Base-by-base conservation (phyloP, 2,329 filamentous ascomycete species). In the Diaporthe velutina region DNA sequence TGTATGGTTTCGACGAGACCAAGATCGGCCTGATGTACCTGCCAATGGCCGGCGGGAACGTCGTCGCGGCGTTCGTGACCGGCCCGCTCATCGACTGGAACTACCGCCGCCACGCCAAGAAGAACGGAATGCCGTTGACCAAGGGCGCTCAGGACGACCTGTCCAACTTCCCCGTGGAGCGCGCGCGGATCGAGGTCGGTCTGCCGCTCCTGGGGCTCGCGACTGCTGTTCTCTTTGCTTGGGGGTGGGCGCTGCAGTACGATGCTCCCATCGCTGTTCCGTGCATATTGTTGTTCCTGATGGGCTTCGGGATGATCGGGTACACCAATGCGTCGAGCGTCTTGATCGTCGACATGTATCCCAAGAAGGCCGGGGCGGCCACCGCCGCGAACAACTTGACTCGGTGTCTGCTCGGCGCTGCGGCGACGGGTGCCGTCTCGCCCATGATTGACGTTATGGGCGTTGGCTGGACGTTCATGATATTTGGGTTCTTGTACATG, bases 11-110 rank as follows among this genome's bases (percentile, higher is more conserved):
- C 35, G 86, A 89, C 74, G 89, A 92, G 28, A 82, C 88, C 4
- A 83, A 87, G 17, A 84, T 91, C 4, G 90, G 90, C 2, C 81
- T 90, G 7, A 87, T 87, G 83, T 90, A 88, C 77, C 80, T 90
- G 1, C 89, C 89, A 2, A 79, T 88, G 40, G 88, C 88, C 0
- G 82, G 79, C 6, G 89, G 88, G 1, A 88, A 87, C n/a, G 83
- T 88, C 17, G 78, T 85, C 2, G 84, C 88, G 0, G 87, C 86
- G 1, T 77, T 85, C 12, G 78, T 85, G 3, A 84, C 84, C 3
- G 92, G 93, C 0, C 86, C 86, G 2, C 77, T 91, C 1, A 87
- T 94, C 48, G 93, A 95, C 81, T 88, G 88, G 83, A 94, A 94
- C 80, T 95, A 92, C 80, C 86, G 88, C 1, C 89, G 92, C 1